Evolutionary conservation across 768 basidiomycete genomes (phyloP).

Genomic region (Rubroboletus satanas): DNA sequence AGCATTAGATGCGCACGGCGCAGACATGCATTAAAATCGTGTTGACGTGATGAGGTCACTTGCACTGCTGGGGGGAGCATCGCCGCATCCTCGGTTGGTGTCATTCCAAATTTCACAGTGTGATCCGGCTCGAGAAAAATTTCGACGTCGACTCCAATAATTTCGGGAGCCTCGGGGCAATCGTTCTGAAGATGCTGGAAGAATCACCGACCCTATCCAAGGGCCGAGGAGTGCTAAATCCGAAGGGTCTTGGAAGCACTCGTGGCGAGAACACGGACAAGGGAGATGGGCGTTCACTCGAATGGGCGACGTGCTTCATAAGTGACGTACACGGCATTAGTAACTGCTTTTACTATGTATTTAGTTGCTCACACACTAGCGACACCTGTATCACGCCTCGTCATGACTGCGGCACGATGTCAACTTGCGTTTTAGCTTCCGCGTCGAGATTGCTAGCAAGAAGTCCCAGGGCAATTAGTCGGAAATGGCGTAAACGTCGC

Average conservation of each 20-base stretch:
- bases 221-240: slow-evolving; percentile 1
- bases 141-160: neutral
- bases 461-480: slow-evolving; percentile 4
- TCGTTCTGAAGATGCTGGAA: slow-evolving; percentile 2
- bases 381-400: neutral
- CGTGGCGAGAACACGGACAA: neutral
- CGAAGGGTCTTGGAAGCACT: slow-evolving; percentile 3
- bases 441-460: neutral
- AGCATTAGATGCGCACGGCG: slow-evolving; percentile 15
- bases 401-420: neutral
- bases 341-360: neutral
- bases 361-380: slow-evolving; percentile 1
- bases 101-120: neutral
- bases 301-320: neutral
- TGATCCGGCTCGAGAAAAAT: slow-evolving; percentile 13
- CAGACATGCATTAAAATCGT: slow-evolving; percentile 33
- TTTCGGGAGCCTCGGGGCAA: neutral
- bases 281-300: slow-evolving; percentile 2
- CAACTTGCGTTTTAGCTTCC: neutral
- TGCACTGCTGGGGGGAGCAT: slow-evolving; percentile 15
- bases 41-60: slow-evolving; percentile 29
- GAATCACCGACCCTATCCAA: neutral
- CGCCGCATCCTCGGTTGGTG: slow-evolving; percentile 20
- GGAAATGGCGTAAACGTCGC: slow-evolving; percentile 14
- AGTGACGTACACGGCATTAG: neutral